A percentile compares a stretch with the other conserved stretches of the same genome.
These are phyloP conservation scores for Lecanosticta acicola DNA, from an alignment of 2,329 filamentous ascomycete genomes.

Conservation along the genomic window DNA sequence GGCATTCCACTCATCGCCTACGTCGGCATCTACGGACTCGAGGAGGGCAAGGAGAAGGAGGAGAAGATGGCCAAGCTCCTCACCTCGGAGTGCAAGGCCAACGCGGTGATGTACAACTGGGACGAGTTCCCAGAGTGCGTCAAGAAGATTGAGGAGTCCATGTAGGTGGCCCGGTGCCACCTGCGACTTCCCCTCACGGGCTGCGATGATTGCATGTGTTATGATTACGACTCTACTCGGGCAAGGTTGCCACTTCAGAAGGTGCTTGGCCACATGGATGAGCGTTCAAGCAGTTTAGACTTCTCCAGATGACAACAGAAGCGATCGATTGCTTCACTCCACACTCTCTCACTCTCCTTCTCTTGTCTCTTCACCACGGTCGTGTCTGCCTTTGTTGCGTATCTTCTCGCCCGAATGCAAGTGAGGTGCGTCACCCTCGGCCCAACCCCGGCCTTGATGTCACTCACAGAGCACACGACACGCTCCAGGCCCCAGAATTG, in stretches of 20 bases:
- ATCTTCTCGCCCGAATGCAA: no score
- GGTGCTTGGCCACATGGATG: neutral
- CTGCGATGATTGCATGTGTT: neutral
- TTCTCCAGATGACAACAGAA: no score
- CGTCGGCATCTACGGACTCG: slow-evolving; percentile 68
- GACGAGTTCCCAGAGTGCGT: slow-evolving; percentile 46
- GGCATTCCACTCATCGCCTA: slow-evolving; percentile 79
- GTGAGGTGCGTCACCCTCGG: neutral
- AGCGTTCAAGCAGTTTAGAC: neutral
- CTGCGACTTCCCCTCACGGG: neutral
- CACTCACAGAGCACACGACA: no score
- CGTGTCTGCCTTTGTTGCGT: neutral
- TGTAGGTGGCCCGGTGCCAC: slow-evolving; percentile 2
- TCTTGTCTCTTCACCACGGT: neutral
- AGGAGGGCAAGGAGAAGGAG: slow-evolving; percentile 57
- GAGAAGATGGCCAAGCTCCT: slow-evolving; percentile 47
- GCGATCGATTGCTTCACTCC: no score
- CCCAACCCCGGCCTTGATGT: neutral
- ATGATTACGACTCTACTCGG: neutral
- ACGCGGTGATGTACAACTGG: slow-evolving; percentile 49
- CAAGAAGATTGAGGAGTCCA: slow-evolving; percentile 42
- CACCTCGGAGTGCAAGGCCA: slow-evolving; percentile 44
- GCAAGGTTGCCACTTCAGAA: no score
- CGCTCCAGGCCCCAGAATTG: no score
- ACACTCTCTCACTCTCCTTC: no score